A percentile compares a stretch with the other conserved stretches of the same genome.
phyloP scores from a whole-genome alignment of 805 yeast genomes.

The Lachancea lanzarotensis region DNA sequence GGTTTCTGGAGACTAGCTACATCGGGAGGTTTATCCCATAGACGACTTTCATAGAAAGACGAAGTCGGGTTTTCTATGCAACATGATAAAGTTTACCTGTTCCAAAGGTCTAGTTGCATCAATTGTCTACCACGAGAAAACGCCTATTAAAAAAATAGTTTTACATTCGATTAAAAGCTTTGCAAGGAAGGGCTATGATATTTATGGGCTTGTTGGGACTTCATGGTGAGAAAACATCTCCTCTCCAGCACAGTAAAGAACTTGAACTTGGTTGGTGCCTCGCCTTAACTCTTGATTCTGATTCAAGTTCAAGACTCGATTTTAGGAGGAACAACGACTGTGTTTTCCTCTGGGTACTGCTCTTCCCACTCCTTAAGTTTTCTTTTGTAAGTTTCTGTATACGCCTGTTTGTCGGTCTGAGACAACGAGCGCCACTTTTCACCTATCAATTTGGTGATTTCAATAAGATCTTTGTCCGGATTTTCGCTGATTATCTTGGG shows the following conservation, averaged over 20 bases:
- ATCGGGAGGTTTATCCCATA: constrained; percentile 46
- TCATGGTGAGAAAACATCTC: no score
- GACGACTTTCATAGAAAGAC: no score
- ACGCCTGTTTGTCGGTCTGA: constrained; percentile 25
- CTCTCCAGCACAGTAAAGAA: no score
- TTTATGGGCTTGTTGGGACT: background rate
- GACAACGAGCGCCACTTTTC: constrained; percentile 31
- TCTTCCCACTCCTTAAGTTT: constrained; percentile 37
- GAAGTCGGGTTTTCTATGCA: no score
- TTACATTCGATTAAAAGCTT: background rate
- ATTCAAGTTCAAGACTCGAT: constrained; percentile 1
- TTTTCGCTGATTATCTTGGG: constrained; percentile 28
- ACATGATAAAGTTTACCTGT: no score
- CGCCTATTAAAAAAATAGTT: background rate
- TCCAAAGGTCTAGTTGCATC: no score
- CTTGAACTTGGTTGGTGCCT: no score
- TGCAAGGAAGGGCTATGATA: background rate
- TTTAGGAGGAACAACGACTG: background rate
- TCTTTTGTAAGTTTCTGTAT: constrained; percentile 32
- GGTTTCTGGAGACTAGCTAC: constrained; percentile 70
- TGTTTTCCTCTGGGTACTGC: constrained; percentile 28
- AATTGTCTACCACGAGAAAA: background rate
- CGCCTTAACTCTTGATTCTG: background rate
- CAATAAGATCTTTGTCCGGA: constrained; percentile 31
- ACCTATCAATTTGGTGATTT: constrained; percentile 30